Evolutionary conservation across 345 rosid genomes (phyloP).

Genomic region (Crucihimalaya himalaica): DNA sequence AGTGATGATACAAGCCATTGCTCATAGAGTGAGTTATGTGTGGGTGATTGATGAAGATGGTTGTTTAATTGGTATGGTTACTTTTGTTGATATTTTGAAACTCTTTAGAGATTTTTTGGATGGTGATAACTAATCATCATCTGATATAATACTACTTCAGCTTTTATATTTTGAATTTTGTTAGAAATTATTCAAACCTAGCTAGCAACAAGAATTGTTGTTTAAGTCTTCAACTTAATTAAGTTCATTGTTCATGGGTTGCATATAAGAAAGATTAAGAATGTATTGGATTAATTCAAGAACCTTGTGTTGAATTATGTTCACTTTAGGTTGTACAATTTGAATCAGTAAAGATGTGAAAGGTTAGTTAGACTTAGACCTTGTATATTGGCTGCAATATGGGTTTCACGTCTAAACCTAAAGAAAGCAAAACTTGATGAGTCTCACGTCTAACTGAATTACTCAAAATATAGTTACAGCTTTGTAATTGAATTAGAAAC

Average conservation of each 20-base stretch:
- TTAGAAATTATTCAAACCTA: neutral
- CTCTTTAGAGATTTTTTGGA: slow-evolving; percentile 65
- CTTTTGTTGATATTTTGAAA: slow-evolving; percentile 62
- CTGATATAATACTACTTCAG: neutral
- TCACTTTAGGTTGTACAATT: neutral
- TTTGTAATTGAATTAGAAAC: neutral
- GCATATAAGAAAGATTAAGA: neutral
- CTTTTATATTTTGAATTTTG: neutral
- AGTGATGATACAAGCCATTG: slow-evolving; percentile 89
- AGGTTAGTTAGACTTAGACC: neutral
- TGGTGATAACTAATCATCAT: slow-evolving; percentile 1
- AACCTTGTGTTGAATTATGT: neutral
- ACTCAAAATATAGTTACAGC: slow-evolving; percentile 1
- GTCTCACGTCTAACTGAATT: neutral
- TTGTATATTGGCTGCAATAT: slow-evolving; percentile 1
- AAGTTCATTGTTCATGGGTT: neutral
- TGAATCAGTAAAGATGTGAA: neutral
- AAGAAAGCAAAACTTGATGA: neutral
- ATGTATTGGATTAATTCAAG: neutral
- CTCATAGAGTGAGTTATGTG: slow-evolving; percentile 82
- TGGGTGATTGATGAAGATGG: slow-evolving; percentile 93
- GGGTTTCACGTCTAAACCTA: slow-evolving; percentile 13
- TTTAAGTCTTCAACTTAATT: neutral
- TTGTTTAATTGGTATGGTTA: slow-evolving; percentile 80
- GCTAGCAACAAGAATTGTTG: neutral